phyloP scores from a whole-genome alignment of 495 filamentous ascomycete species.

The Friedmanniomyces endolithicus region DNA sequence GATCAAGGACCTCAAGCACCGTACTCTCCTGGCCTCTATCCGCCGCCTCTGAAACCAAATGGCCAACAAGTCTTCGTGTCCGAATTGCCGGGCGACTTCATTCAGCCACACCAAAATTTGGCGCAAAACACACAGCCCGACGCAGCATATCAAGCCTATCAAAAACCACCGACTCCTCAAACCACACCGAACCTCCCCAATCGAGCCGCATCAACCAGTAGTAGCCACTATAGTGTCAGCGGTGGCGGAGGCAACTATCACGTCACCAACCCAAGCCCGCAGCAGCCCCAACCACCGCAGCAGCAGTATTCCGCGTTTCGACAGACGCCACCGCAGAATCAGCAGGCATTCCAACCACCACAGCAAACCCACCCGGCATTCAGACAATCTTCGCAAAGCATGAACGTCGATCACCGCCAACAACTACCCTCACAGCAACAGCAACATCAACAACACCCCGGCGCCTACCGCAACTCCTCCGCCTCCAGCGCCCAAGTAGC shows the following conservation, averaged over 20 bases:
- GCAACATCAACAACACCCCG: background rate
- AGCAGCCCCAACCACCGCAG: background rate
- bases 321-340: background rate
- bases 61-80: conserved; percentile 9
- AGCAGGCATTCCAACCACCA: background rate
- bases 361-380: background rate
- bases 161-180: background rate
- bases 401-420: background rate
- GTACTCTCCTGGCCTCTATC: conserved; percentile 2
- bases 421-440: background rate
- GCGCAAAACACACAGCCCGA: too few relatives aligned
- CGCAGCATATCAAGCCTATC: too few relatives aligned
- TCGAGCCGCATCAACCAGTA: background rate
- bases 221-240: background rate
- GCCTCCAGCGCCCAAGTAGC: background rate
- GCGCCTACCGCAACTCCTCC: background rate
- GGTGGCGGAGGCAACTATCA: background rate
- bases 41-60: conserved; percentile 6
- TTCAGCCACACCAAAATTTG: background rate
- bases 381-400: background rate
- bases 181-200: background rate
- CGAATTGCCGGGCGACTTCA: conserved; percentile 12
- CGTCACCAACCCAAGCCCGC: background rate
- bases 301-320: background rate
- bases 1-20: conserved; percentile 2